phyloP scores from a whole-genome alignment of 148 eudicot species.

The Gaultheria prostrata region DNA sequence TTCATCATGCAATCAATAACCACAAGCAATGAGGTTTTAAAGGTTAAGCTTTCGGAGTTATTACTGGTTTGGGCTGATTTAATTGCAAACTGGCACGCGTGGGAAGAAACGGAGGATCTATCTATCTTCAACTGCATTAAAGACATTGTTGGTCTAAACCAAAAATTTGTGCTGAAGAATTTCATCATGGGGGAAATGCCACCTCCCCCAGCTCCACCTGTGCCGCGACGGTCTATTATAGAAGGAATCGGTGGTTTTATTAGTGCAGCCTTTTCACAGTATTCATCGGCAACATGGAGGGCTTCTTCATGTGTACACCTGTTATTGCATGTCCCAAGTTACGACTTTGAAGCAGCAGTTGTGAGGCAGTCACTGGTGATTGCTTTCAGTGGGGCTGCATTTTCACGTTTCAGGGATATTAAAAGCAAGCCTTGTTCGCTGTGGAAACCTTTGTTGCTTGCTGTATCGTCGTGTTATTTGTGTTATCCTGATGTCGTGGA shows the following conservation, averaged over 20 bases:
- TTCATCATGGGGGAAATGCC: constrained; percentile 44
- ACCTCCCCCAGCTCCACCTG: constrained; percentile 55
- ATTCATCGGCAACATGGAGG: constrained; percentile 61
- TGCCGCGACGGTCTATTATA: constrained; percentile 44
- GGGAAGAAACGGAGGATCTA: constrained; percentile 80
- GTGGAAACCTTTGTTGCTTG: constrained; percentile 68
- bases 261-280: constrained; percentile 59
- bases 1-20: constrained; percentile 51
- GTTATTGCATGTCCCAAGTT: constrained; percentile 48
- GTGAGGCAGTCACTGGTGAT: constrained; percentile 53
- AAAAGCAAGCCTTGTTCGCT: constrained; percentile 43
- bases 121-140: constrained; percentile 65
- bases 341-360: constrained; percentile 42
- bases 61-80: constrained; percentile 59
- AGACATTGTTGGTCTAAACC: constrained; percentile 50
- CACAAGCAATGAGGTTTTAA: constrained; percentile 27
- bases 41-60: constrained; percentile 51
- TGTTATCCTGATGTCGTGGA: constrained; percentile 56
- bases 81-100: constrained; percentile 63
- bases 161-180: constrained; percentile 37
- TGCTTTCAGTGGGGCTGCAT: constrained; percentile 55
- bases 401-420: constrained; percentile 47
- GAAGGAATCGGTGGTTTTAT: constrained; percentile 57
- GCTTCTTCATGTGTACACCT: constrained; percentile 59
- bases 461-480: constrained; percentile 64